A percentile compares a stretch with the other conserved stretches of the same genome.
Evolutionary conservation across 805 yeast species (phyloP).

Genomic region (Wickerhamiella domercqiae): DNA sequence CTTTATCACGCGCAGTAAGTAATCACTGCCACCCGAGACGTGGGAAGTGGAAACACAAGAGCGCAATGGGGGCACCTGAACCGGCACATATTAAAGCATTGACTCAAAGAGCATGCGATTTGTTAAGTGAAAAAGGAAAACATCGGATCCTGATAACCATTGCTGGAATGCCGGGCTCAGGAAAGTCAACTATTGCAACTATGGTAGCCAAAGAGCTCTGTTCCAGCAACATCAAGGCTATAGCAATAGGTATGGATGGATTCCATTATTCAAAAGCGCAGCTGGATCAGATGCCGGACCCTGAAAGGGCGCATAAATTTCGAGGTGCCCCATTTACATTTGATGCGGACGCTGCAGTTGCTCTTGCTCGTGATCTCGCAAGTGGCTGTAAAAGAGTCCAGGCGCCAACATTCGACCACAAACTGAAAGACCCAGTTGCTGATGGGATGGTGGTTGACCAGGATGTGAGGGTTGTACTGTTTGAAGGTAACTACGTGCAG

Average conservation of each 20-base stretch:
- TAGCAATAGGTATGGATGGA: conserved; percentile 58
- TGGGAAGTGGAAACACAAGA: too few species aligned
- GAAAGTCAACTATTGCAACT: conserved; percentile 55
- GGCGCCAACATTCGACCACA: conserved; percentile 62
- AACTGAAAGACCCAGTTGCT: conserved; percentile 47
- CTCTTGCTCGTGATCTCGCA: conserved; percentile 22
- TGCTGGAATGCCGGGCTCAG: conserved; percentile 76
- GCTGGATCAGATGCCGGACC: conserved; percentile 36
- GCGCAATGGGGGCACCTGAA: too few species aligned
- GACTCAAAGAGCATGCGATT: background rate
- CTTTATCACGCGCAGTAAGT: too few species aligned
- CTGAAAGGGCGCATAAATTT: conserved; percentile 40
- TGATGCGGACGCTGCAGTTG: conserved; percentile 38
- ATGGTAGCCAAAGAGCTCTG: conserved; percentile 31
- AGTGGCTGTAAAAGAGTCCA: conserved; percentile 4
- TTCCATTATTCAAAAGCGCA: conserved; percentile 45
- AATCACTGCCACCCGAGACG: too few species aligned
- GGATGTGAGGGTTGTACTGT: conserved; percentile 37
- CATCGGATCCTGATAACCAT: conserved; percentile 39
- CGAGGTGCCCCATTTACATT: conserved; percentile 85
- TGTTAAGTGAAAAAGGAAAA: background rate
- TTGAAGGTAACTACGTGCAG: conserved; percentile 66
- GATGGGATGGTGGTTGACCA: conserved; percentile 34
- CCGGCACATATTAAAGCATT: background rate
- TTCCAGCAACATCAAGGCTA: conserved; percentile 12